phyloP scores from a whole-genome alignment of 2,329 filamentous ascomycete species.

The Diaporthe capsici region DNA sequence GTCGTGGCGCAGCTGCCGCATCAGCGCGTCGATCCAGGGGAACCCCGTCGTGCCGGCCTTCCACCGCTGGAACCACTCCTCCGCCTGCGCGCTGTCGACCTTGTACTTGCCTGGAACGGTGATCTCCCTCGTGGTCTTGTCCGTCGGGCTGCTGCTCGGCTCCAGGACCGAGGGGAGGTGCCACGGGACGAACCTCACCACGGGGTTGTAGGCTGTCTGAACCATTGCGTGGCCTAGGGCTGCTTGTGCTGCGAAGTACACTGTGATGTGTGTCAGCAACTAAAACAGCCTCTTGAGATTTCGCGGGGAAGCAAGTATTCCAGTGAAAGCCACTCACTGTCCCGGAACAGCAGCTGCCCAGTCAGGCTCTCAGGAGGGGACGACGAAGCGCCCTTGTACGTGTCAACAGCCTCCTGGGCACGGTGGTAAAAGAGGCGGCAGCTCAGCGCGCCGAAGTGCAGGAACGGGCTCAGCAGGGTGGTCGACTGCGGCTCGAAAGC shows the following conservation, averaged over 20 bases:
- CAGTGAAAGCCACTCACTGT: slow-evolving; percentile 58
- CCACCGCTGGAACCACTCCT: slow-evolving; percentile 78
- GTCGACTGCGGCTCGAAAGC: slow-evolving; percentile 81
- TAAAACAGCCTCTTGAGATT: fast-evolving
- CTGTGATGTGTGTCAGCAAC: not conserved
- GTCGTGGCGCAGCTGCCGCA: slow-evolving; percentile 79
- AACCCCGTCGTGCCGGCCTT: slow-evolving; percentile 79
- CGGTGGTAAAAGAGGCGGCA: slow-evolving; percentile 81
- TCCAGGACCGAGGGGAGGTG: slow-evolving; percentile 75
- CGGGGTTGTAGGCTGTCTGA: slow-evolving; percentile 75
- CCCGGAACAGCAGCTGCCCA: slow-evolving; percentile 82
- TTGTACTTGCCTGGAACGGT: slow-evolving; percentile 66
- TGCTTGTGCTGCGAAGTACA: slow-evolving; percentile 86
- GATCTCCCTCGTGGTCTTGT: slow-evolving; percentile 57
- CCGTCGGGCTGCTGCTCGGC: slow-evolving; percentile 53
- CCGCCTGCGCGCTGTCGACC: slow-evolving; percentile 73
- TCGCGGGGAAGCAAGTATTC: not conserved
- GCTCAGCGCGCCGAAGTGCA: slow-evolving; percentile 82
- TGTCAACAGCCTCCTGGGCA: slow-evolving; percentile 72
- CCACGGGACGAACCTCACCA: slow-evolving; percentile 84
- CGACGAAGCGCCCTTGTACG: slow-evolving; percentile 69
- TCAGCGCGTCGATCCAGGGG: slow-evolving; percentile 85
- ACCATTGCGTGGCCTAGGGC: slow-evolving; percentile 74
- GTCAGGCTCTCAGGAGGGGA: slow-evolving; percentile 77
- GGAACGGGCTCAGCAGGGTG: slow-evolving; percentile 78